phyloP scores from a whole-genome alignment of 2,329 filamentous ascomycete genomes.

The Paraphaeosphaeria minitans region DNA sequence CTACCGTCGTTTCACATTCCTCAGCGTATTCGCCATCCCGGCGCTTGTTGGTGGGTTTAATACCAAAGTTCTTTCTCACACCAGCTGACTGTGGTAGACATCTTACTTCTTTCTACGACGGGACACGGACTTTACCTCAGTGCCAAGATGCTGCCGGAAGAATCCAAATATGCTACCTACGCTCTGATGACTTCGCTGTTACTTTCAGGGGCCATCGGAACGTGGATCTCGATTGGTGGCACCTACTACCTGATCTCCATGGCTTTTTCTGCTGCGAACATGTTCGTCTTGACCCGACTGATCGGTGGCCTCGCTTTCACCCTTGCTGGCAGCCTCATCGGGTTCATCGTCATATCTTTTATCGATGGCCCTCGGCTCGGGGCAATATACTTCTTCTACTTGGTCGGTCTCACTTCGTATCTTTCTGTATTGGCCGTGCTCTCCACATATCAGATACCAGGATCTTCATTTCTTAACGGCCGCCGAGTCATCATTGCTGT shows the following conservation, averaged over 20 bases:
- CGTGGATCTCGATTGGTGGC: conserved; percentile 67
- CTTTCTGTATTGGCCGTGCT: conserved; percentile 61
- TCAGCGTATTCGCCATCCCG: conserved; percentile 67
- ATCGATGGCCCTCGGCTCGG: conserved; percentile 52
- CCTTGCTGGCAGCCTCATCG: conserved; percentile 58
- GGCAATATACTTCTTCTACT: conserved; percentile 64
- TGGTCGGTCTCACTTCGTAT: conserved; percentile 63
- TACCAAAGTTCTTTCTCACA: not conserved
- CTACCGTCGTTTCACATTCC: conserved; percentile 60
- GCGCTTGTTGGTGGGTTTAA: conserved; percentile 55
- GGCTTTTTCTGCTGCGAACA: conserved; percentile 61
- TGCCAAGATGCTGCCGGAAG: conserved; percentile 57
- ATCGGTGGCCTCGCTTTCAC: conserved; percentile 58
- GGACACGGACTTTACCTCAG: conserved; percentile 67
- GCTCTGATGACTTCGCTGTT: conserved; percentile 65
- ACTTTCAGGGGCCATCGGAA: conserved; percentile 65
- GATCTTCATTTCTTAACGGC: conserved; percentile 62
- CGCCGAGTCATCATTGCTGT: conserved; percentile 61
- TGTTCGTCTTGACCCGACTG: conserved; percentile 60
- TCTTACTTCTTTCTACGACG: conserved; percentile 62
- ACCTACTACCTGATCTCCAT: conserved; percentile 65
- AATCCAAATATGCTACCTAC: conserved; percentile 60
- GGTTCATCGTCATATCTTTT: conserved; percentile 57
- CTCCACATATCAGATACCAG: conserved; percentile 54
- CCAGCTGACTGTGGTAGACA: conserved; percentile 49